Conservation (phyloP, 208 protist species). For the Leptomonas pyrrhocoris region DNA sequence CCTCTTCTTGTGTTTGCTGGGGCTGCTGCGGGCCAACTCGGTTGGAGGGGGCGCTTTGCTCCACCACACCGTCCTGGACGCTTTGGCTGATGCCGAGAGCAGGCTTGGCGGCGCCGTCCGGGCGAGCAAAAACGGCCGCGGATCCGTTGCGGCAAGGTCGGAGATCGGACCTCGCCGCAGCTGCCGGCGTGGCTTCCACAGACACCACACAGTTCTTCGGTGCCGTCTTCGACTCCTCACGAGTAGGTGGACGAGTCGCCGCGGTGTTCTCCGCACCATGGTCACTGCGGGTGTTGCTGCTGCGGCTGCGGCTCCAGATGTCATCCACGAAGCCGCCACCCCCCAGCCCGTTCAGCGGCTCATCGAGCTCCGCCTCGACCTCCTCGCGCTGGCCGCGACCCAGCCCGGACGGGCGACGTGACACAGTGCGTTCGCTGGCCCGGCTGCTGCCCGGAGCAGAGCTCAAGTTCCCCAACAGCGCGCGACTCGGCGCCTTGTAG, state of each 20-base stretch:
- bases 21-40: slow-evolving; percentile 28
- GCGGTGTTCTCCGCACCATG: neutral
- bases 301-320: neutral
- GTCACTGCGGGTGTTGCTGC: neutral
- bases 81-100: neutral
- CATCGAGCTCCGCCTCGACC: slow-evolving; percentile 2
- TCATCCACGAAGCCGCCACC: slow-evolving; percentile 4
- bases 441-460: slow-evolving; percentile 3
- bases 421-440: neutral
- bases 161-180: neutral
- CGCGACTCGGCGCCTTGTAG: slow-evolving; percentile 37
- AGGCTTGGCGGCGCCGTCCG: neutral
- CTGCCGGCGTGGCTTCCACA: slow-evolving; percentile 6
- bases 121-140: neutral
- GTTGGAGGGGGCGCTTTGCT: slow-evolving; percentile 10
- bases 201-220: neutral
- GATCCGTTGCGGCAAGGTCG: neutral
- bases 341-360: slow-evolving; percentile 5
- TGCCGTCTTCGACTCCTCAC: neutral
- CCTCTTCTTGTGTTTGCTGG: slow-evolving; percentile 31
- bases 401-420: neutral
- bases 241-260: neutral
- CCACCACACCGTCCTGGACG: slow-evolving; percentile 17
- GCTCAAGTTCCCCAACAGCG: slow-evolving; percentile 20
- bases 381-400: slow-evolving; percentile 19